A percentile compares a stretch with the other conserved stretches of the same genome.
Evolutionary conservation across 192 early-diverging fungal species (phyloP).

Genomic region (Anaeromyces robustus): DNA sequence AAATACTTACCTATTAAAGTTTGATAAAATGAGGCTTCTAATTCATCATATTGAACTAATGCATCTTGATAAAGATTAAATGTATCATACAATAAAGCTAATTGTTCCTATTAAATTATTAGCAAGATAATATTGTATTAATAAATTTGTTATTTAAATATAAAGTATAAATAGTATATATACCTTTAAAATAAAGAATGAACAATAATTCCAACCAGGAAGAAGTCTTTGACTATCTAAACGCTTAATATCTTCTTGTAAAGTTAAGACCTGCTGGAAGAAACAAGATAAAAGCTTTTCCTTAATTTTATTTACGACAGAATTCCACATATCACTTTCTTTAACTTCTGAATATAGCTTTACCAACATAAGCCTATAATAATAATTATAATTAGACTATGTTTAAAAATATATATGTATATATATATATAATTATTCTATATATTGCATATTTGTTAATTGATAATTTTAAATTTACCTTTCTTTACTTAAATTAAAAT

Average conservation of each 20-base stretch:
- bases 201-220: slow-evolving; percentile 99
- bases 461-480: slow-evolving; percentile 7
- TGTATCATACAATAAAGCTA: slow-evolving; percentile 71
- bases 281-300: slow-evolving; percentile 58
- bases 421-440: too few species aligned
- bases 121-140: background rate
- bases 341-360: slow-evolving; percentile 23
- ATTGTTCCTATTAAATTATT: slow-evolving; percentile 45
- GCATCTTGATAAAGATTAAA: slow-evolving; percentile 80
- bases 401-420: too few species aligned
- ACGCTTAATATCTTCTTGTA: slow-evolving; percentile 72
- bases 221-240: slow-evolving; percentile 82
- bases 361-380: slow-evolving; percentile 1
- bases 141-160: background rate
- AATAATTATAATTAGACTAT: too few species aligned
- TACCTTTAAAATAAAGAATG: slow-evolving; percentile 87
- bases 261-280: slow-evolving; percentile 58
- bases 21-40: slow-evolving; percentile 90
- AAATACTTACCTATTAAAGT: slow-evolving; percentile 62
- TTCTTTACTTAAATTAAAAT: slow-evolving; percentile 20
- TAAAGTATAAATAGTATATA: too few species aligned
- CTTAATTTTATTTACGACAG: slow-evolving; percentile 53
- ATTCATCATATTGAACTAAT: slow-evolving; percentile 86
- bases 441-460: slow-evolving; percentile 3
- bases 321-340: slow-evolving; percentile 50